phyloP scores from a whole-genome alignment of 2,329 filamentous ascomycete species.

The Scortechinia acanthostroma region DNA sequence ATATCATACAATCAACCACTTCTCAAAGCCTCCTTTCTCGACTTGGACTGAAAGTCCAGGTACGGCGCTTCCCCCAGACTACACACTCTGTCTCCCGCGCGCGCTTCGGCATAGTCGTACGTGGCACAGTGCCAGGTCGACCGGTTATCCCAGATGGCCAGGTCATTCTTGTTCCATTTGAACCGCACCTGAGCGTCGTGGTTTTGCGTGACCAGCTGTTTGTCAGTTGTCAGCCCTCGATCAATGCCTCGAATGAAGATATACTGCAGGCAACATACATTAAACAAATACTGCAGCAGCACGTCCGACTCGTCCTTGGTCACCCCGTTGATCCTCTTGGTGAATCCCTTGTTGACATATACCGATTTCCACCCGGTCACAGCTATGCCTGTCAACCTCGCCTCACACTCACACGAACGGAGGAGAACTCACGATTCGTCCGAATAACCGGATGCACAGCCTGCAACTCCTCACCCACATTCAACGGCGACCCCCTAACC shows the following conservation, averaged over 20 bases:
- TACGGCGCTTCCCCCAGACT: slow-evolving; percentile 34
- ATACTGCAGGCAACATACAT: slow-evolving; percentile 4
- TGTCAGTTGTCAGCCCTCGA: slow-evolving; percentile 7
- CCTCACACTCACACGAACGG: not conserved
- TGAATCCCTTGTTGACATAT: slow-evolving; percentile 40
- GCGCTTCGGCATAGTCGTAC: slow-evolving; percentile 28
- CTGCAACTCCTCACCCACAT: slow-evolving; percentile 9
- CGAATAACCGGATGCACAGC: slow-evolving; percentile 15
- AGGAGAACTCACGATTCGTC: slow-evolving; percentile 14
- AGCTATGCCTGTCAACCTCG: slow-evolving; percentile 12
- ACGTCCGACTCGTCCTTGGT: slow-evolving; percentile 43
- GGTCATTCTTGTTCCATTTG: slow-evolving; percentile 41
- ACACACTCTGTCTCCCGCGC: slow-evolving; percentile 30
- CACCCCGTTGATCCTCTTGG: slow-evolving; percentile 43
- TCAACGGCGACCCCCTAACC: slow-evolving; percentile 8
- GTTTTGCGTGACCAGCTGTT: slow-evolving; percentile 40
- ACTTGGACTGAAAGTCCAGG: slow-evolving; percentile 24
- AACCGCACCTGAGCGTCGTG: slow-evolving; percentile 49
- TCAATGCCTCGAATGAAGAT: not conserved
- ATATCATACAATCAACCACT: not conserved
- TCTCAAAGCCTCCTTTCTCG: slow-evolving; percentile 27
- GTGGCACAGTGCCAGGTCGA: slow-evolving; percentile 43
- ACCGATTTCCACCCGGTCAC: slow-evolving; percentile 50
- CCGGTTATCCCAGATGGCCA: slow-evolving; percentile 62
- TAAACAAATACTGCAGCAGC: slow-evolving; percentile 23